phyloP scores from a whole-genome alignment of 148 eudicot genomes.

The Limonium bicolor region DNA sequence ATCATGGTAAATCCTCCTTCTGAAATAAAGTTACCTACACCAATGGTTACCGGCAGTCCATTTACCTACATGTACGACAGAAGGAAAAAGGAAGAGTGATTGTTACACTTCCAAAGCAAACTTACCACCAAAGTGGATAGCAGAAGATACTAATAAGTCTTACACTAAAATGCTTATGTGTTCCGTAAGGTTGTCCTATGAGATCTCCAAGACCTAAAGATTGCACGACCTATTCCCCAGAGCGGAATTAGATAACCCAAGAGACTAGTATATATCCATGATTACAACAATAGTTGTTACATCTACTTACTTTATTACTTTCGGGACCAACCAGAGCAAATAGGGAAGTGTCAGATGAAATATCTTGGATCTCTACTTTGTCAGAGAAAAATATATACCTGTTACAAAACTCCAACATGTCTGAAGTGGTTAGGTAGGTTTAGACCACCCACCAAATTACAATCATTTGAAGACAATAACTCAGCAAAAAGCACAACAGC shows the following conservation, averaged over 20 bases:
- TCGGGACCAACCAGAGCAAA: slow-evolving; percentile 51
- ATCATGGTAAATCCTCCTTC: slow-evolving; percentile 49
- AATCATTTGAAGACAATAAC: too few species aligned
- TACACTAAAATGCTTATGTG: slow-evolving; percentile 51
- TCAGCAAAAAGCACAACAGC: too few species aligned
- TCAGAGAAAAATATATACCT: slow-evolving; percentile 67
- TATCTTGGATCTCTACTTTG: slow-evolving; percentile 62
- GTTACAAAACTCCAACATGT: slow-evolving; percentile 9
- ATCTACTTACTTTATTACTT: slow-evolving; percentile 36
- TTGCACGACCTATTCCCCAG: slow-evolving; percentile 38
- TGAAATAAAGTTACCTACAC: slow-evolving; percentile 41
- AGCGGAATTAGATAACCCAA: too few species aligned
- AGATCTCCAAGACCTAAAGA: slow-evolving; percentile 40
- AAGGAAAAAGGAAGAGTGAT: too few species aligned
- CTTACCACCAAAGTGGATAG: too few species aligned
- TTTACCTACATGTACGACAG: slow-evolving; percentile 37
- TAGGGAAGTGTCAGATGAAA: slow-evolving; percentile 36
- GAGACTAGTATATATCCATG: not conserved
- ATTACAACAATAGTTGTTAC: too few species aligned
- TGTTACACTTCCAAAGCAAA: too few species aligned
- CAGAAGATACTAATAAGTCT: too few species aligned
- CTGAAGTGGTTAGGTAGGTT: too few species aligned
- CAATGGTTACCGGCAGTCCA: slow-evolving; percentile 64
- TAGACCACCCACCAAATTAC: too few species aligned
- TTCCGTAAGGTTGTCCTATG: slow-evolving; percentile 53